Base-by-base conservation (phyloP, 768 basidiomycete genomes). In the Xanthoconium purpureum region DNA sequence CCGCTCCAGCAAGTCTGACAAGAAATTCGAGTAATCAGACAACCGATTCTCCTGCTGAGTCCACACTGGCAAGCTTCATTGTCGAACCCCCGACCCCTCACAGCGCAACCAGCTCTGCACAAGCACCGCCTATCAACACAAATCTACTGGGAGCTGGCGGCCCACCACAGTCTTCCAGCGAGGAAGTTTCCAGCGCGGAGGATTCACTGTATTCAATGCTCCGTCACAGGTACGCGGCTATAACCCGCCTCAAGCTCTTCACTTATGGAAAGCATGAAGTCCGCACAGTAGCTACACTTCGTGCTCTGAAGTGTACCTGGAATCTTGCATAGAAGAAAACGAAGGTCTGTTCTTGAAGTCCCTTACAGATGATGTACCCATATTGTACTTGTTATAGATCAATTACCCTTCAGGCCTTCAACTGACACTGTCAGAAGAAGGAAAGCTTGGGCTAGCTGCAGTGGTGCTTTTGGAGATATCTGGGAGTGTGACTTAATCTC, bases 401-500 rank as follows among this genome's bases (percentile, higher is more conserved):
- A 63, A 53, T n/a, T 52, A 13, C 53, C 57, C 20, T 59, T 57
- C 52, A 40, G 12, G 17, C 24, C 47, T 38, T 35, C 57, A 3
- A 18, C 39, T 36, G 28, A 52, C 1, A 36, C 6, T 13, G 30
- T 67, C 6, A 48, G 14, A 30, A 66, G 56, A 38, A 58, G 7
- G 45, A 2, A 28, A 14, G 3, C 0, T 7, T 66, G 43, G 38
- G 24, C 66, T 20, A 50, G 38, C 17, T 43, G 24, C 3, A n/a
- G 30, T 29, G 68, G 68, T 5, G 30, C 11, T 12, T 69, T 57
- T 28, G 68, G 59, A 29, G 56, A 71, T 44, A 46, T 69, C 30
- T 69, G 65, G 60, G 54, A 59, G 47, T 71, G 68, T 11, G 58
- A 62, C n/a, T 42, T 67, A 24, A 47, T 59, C 20, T 55, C 42